A percentile compares a stretch with the other conserved stretches of the same genome.
Evolutionary conservation across 2,329 filamentous ascomycete species (phyloP).

Genomic region (Blastomyces silverae): DNA sequence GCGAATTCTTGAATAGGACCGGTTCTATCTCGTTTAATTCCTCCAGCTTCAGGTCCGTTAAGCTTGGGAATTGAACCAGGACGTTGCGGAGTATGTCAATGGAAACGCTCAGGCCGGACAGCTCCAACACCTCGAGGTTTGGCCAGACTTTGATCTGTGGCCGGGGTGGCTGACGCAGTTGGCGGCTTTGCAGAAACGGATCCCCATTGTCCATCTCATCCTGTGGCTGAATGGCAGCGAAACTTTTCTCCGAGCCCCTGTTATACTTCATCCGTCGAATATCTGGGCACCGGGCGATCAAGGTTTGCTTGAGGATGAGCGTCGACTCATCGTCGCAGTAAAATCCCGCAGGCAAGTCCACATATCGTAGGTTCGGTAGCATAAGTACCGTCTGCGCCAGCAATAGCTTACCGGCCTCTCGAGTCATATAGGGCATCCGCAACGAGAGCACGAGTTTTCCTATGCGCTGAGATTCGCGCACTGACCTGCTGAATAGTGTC

Average conservation of each 20-base stretch:
- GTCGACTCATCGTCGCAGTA: constrained; percentile 73
- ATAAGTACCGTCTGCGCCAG: constrained; percentile 80
- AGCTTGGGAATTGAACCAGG: constrained; percentile 57
- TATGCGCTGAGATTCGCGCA: constrained; percentile 67
- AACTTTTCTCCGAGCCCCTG: constrained; percentile 66
- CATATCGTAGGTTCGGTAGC: constrained; percentile 75
- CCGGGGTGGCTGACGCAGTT: neutral
- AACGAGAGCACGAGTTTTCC: constrained; percentile 67
- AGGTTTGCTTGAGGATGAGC: constrained; percentile 68
- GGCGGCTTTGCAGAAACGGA: neutral
- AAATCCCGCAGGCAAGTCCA: constrained; percentile 84
- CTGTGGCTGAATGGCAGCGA: constrained; percentile 53
- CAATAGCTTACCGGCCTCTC: constrained; percentile 76
- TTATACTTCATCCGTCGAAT: constrained; percentile 85
- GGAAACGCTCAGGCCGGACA: constrained; percentile 36
- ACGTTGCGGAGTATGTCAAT: constrained; percentile 56
- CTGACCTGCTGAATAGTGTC: constrained; percentile 69
- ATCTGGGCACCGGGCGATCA: constrained; percentile 75
- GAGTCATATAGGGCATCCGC: constrained; percentile 91
- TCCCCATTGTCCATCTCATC: neutral
- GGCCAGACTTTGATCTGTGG: constrained; percentile 47
- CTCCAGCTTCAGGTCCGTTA: constrained; percentile 69
- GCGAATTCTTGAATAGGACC: constrained; percentile 61
- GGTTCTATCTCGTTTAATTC: constrained; percentile 66
- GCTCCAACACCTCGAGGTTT: constrained; percentile 39